These are phyloP conservation scores for Plectosphaerella cucumerina DNA, from an alignment of 2,329 filamentous ascomycete genomes.

Conservation along the genomic window DNA sequence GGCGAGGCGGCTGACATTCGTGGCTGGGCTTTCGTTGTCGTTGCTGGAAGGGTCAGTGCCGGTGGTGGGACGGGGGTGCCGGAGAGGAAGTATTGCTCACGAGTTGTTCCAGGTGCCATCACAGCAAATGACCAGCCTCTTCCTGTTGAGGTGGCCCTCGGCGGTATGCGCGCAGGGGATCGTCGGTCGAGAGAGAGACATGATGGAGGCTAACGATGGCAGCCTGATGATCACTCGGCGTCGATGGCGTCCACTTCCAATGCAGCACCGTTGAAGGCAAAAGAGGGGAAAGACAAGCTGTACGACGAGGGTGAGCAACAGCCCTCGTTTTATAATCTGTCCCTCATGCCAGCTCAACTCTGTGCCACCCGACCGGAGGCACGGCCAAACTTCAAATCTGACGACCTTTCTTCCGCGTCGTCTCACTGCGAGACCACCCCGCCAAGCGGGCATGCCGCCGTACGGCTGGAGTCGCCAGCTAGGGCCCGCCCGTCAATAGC, in stretches of 20 bases:
- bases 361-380: not conserved
- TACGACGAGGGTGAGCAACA: not conserved
- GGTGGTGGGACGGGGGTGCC: not conserved
- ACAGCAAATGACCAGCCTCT: conserved; percentile 26
- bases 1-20: conserved; percentile 28
- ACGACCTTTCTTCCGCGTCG: not conserved
- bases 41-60: conserved; percentile 13
- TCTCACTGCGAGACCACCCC: not conserved
- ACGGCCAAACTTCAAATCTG: not conserved
- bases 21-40: conserved; percentile 18
- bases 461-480: not conserved
- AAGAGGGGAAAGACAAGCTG: not conserved
- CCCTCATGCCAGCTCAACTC: not conserved
- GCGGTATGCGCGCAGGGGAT: conserved; percentile 7
- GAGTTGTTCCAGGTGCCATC: conserved; percentile 30
- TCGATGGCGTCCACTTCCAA: not conserved
- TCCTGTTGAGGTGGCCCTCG: conserved; percentile 7
- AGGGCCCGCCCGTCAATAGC: not conserved
- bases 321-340: not conserved
- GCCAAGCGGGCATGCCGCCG: not conserved
- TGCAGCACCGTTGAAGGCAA: no score
- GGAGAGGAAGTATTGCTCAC: conserved; percentile 1
- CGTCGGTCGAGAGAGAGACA: not conserved
- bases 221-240: no score
- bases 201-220: not conserved